Evolutionary conservation across 495 filamentous ascomycete species (phyloP).

Genomic region (Aspergillus mulundensis): DNA sequence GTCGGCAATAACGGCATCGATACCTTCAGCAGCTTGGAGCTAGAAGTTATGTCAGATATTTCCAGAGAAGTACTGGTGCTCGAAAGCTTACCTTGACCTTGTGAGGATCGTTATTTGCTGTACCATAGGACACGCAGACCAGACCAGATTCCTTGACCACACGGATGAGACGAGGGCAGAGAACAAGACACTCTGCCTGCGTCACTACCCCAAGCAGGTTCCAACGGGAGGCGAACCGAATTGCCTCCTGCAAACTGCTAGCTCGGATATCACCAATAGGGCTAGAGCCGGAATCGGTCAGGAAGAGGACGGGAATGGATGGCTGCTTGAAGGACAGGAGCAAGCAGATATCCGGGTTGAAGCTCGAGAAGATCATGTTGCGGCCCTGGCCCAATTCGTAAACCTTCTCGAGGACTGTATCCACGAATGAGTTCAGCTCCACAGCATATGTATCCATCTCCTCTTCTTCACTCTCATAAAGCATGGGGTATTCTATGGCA

Average conservation of each 20-base stretch:
- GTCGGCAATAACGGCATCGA: conserved; percentile 96
- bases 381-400: conserved; percentile 70
- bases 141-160: conserved; percentile 95
- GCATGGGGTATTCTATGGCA: conserved; percentile 82
- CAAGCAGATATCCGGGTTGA: conserved; percentile 95
- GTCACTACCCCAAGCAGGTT: conserved; percentile 89
- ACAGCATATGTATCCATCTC: conserved; percentile 98
- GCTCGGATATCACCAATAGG: conserved; percentile 86
- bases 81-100: conserved; percentile 70
- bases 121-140: conserved; percentile 93
- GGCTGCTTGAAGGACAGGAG: conserved; percentile 94
- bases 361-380: conserved; percentile 91
- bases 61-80: neutral
- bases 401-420: conserved; percentile 83
- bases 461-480: conserved; percentile 86
- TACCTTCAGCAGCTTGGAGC: conserved; percentile 90
- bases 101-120: conserved; percentile 76
- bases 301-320: conserved; percentile 88
- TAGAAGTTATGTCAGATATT: conserved; percentile 27
- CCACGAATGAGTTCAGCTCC: conserved; percentile 95
- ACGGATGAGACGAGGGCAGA: conserved; percentile 83
- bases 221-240: conserved; percentile 91
- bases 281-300: conserved; percentile 77
- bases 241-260: conserved; percentile 87
- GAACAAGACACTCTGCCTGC: conserved; percentile 76